Percentiles rank a stretch among this genome's conserved stretches.
phyloP scores from a whole-genome alignment of 495 filamentous ascomycete genomes.

The Penicillium odoratum region DNA sequence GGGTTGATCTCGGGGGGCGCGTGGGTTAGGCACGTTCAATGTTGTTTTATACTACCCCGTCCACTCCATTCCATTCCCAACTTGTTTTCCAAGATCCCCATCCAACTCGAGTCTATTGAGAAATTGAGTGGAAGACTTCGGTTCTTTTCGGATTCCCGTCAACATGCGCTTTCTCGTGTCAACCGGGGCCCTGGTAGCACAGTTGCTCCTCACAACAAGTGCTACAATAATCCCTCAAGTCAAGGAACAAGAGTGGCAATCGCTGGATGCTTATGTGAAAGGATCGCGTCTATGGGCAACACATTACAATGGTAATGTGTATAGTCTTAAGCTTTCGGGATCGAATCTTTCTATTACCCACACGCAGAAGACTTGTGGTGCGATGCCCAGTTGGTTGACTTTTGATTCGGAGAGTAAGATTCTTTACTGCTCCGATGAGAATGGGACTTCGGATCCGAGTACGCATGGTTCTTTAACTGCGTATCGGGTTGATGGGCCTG shows the following conservation, averaged over 20 bases:
- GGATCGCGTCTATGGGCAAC: conserved; percentile 51
- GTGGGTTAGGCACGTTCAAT: background rate
- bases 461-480: conserved; percentile 34
- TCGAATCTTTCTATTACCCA: conserved; percentile 41
- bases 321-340: conserved; percentile 49
- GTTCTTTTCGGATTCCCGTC: background rate
- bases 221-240: background rate
- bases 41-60: background rate
- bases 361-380: conserved; percentile 44
- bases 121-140: too few species aligned
- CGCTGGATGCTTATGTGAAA: background rate
- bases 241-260: background rate
- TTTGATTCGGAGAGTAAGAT: conserved; percentile 51
- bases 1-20: conserved; percentile 1
- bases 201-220: background rate
- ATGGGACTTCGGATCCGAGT: conserved; percentile 41
- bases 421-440: conserved; percentile 65
- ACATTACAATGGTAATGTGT: conserved; percentile 60
- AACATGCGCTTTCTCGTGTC: background rate
- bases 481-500: conserved; percentile 14
- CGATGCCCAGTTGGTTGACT: conserved; percentile 60
- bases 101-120: too few species aligned
- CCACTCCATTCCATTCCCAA: background rate
- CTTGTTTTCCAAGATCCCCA: too few species aligned
- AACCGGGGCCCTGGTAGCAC: background rate